These are phyloP conservation scores for Sporothrix brasiliensis DNA, from an alignment of 2,329 filamentous ascomycete genomes.

Conservation along the genomic window DNA sequence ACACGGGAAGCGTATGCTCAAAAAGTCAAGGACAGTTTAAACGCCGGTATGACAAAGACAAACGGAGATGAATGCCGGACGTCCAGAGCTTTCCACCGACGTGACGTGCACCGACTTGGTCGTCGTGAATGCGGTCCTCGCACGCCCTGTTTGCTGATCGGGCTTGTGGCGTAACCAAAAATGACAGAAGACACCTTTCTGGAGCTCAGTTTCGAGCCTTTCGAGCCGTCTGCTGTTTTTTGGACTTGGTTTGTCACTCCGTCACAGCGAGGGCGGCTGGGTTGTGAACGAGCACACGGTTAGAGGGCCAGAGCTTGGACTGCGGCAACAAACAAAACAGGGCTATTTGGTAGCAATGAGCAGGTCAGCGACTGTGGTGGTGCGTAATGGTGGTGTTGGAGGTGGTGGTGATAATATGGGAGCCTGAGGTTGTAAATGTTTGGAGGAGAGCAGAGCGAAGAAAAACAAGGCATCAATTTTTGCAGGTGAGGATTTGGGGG, in stretches of 20 bases:
- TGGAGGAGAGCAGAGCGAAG: neutral
- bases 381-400: slow-evolving; percentile 18
- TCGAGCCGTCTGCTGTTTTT: slow-evolving; percentile 6
- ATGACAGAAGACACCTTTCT: neutral
- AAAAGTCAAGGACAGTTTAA: neutral
- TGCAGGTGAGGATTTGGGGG: neutral
- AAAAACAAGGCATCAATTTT: slow-evolving; percentile 29
- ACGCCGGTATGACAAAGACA: neutral
- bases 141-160: neutral
- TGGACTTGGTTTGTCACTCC: neutral
- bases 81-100: slow-evolving; percentile 1
- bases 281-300: slow-evolving; percentile 8
- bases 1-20: neutral
- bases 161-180: neutral
- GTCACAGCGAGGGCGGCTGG: neutral
- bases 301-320: neutral
- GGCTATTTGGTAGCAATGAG: slow-evolving; percentile 11
- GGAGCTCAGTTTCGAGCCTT: neutral
- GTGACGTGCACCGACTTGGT: neutral
- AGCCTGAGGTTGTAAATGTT: slow-evolving; percentile 33
- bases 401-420: slow-evolving; percentile 27
- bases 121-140: slow-evolving; percentile 4
- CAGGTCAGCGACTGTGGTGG: slow-evolving; percentile 16
- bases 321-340: neutral
- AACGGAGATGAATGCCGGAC: neutral